These are phyloP conservation scores for Pholiota conissans DNA, from an alignment of 768 basidiomycete species.

Conservation along the genomic window DNA sequence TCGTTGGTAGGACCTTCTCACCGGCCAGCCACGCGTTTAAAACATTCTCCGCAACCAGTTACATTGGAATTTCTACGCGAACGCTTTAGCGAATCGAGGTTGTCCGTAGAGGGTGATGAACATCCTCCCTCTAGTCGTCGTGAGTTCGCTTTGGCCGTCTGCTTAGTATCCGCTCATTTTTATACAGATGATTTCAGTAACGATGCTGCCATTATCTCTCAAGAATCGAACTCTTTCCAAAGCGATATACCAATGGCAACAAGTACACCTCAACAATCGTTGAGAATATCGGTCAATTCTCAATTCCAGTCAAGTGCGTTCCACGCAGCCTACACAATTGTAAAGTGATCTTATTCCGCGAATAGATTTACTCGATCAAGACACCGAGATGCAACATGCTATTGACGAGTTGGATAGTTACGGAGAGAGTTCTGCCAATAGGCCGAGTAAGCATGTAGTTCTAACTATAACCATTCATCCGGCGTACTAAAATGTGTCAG, in stretches of 20 bases:
- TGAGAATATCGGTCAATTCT: conserved; percentile 53
- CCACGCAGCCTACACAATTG: conserved; percentile 15
- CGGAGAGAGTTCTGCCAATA: conserved; percentile 35
- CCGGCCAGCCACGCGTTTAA: conserved; percentile 35
- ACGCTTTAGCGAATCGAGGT: conserved; percentile 32
- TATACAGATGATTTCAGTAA: conserved; percentile 32
- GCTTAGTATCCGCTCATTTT: not conserved
- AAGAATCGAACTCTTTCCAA: conserved; percentile 37
- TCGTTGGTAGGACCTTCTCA: conserved; percentile 16
- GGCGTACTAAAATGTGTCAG: not conserved
- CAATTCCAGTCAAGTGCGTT: conserved; percentile 61
- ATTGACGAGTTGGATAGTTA: conserved; percentile 57
- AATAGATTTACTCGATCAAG: conserved; percentile 64
- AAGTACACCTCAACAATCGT: conserved; percentile 55
- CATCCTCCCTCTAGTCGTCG: conserved; percentile 8
- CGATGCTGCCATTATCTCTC: conserved; percentile 38
- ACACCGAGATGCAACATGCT: conserved; percentile 71
- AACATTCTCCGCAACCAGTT: conserved; percentile 39
- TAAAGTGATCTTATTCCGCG: conserved; percentile 13
- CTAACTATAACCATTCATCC: conserved; percentile 15
- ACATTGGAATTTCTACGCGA: conserved; percentile 39
- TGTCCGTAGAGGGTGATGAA: not conserved
- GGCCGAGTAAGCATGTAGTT: conserved; percentile 12
- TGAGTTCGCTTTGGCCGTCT: not conserved
- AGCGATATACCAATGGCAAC: conserved; percentile 48